Base-by-base conservation (phyloP, 2,329 filamentous ascomycete species). In the Fusarium sp. region DNA sequence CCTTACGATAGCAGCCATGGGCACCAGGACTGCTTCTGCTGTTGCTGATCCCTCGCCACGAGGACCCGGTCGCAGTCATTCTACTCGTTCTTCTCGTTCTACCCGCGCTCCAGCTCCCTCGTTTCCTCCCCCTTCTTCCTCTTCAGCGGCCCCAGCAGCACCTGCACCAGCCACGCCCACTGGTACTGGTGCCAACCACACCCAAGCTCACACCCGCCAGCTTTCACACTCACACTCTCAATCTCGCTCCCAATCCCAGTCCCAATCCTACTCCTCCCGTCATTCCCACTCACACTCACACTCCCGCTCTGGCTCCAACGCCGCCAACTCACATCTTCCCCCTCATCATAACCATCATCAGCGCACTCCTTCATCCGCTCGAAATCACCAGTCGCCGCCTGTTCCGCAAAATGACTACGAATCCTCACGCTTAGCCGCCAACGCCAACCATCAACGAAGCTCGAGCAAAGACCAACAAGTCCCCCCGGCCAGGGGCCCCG, bases 361-460 rank as follows among this genome's bases (percentile, higher is more conserved):
- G 61, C 79, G 77, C 69, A 79, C 76, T 73, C 69, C 78, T 74
- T 81, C 82, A 36, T 82, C 82, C 26, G 81, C 81, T 42, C 63
- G 68, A 39, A 78, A 80, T 66, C 79, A 82, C 63, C 74, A 80
- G 48, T 81, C 84, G 67, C 81, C 86, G 58, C 72, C 81, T 43
- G 73, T 82, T 53, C 81, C 83, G 56, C 89, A 91, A 75, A 86
- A 91, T 79, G 92, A 96, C 81, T 90, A 90, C 83, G 93, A 95
- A 81, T 87, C 90, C 74, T 84, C 86, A 74, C 90, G 90, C 83
- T 80, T 92, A 82, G 87, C 88, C 74, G 84, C 86, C 55, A 66
- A 72, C 63, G 82, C 88, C 82, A 67, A 67, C 54, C 72, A 86
- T 84, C 81, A 89, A 87, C 87, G 89, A 81, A 90, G 86, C 81